These are phyloP conservation scores for Aspergillus pseudoterreus DNA, from an alignment of 2,329 filamentous ascomycete genomes.

Conservation along the genomic window DNA sequence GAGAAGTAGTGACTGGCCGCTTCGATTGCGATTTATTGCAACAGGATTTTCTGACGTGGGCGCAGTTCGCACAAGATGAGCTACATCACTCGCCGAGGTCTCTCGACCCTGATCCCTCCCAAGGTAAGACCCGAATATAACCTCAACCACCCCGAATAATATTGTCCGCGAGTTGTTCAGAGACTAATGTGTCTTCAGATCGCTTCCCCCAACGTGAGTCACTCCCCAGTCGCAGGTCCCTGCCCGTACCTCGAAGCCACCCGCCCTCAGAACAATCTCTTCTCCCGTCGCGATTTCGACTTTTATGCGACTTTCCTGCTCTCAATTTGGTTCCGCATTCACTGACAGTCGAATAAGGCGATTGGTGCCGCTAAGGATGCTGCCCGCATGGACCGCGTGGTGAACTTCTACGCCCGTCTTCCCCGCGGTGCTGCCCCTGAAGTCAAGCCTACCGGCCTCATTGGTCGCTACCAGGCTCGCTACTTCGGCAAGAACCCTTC, in stretches of 20 bases:
- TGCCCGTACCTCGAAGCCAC: conserved; percentile 14
- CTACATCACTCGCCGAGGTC: conserved; percentile 82
- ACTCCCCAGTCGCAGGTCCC: conserved; percentile 6
- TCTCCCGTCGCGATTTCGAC: conserved; percentile 11
- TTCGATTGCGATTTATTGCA: not conserved
- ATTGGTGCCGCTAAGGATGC: conserved; percentile 95
- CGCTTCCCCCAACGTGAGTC: conserved; percentile 39
- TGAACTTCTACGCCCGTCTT: conserved; percentile 98
- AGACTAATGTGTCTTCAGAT: conserved; percentile 41
- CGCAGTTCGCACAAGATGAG: conserved; percentile 67
- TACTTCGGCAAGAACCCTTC: conserved; percentile 96
- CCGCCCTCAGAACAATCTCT: conserved; percentile 18
- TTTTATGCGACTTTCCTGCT: conserved; percentile 7
- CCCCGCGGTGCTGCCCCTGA: conserved; percentile 87
- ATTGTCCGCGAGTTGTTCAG: conserved; percentile 9
- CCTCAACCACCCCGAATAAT: not conserved
- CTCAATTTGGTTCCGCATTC: conserved; percentile 3
- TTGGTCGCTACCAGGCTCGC: conserved; percentile 77
- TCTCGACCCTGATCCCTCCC: conserved; percentile 97
- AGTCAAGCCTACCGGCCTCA: conserved; percentile 72
- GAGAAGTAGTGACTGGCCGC: not conserved
- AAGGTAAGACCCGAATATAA: conserved; percentile 63
- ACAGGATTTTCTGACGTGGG: conserved; percentile 16
- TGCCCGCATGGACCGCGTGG: conserved; percentile 94
- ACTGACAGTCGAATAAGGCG: conserved; percentile 59